Evolutionary conservation across 352 stramenopile species (phyloP), one percentile per base, ranked within the genome.

Genomic region (Globisporangium sylvaticum): DNA sequence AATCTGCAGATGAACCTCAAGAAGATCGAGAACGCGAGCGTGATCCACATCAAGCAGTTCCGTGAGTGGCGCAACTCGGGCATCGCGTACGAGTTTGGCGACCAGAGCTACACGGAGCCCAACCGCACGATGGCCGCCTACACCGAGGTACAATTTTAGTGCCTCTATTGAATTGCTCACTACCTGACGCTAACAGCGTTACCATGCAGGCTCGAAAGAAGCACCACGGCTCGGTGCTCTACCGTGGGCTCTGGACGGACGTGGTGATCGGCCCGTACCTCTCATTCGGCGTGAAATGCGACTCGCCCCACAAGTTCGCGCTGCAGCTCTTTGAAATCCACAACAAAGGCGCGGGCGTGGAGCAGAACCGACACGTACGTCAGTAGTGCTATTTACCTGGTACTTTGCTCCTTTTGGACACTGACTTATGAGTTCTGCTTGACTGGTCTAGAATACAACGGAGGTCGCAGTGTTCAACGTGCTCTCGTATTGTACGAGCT

Each of bases 21-120:
- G 61, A 93, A 90, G 66, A 89, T 94, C 53, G 79, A 91, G 61
- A 83, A 96, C 44, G 92, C 94, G 57, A 92, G 86, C 53, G 94
- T 98, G 61, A 96, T 98, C 67, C 95, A 98, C 74, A 85, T 94
- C 65, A 88, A 79, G 9, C 94, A 98, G 75, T 98, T 95, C 69
- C 80, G 83, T 34, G 71, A 90, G 27, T 98, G 95, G 95, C 84
- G 96, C 63, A 91, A 97, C 68, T 87, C 80, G 14, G 95, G 95
- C 54, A 74, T 98, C 58, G 94, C 95, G 31, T 99, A 97, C 67
- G 93, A 99, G 83, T 98, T 98, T 72, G 95, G 92, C 9, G 91
- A 98, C 71, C 88, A 97, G 71, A 78, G 74, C 0, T 98, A 98
- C 75, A 89, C 85, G 22, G 65, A 87, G 50, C 90, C 92, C 1